A percentile compares a stretch with the other conserved stretches of the same genome.
Conservation (phyloP, 192 early-diverging fungal genomes). For the Umbelopsis isabellina region DNA sequence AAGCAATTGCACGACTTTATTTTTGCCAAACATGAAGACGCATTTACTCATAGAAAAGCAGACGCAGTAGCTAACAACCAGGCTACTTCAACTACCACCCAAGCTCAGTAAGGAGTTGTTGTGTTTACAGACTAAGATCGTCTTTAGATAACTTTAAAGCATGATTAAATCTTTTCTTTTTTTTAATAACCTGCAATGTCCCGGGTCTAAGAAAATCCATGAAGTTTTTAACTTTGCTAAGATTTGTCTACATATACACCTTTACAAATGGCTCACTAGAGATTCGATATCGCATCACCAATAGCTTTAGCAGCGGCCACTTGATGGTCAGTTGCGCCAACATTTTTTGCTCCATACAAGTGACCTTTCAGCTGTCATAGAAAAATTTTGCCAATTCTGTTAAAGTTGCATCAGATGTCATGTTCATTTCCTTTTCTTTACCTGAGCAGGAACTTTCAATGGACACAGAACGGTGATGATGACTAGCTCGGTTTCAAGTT, state of each 20-base stretch:
- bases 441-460: conserved; percentile 23
- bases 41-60: background rate
- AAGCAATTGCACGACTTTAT: conserved; percentile 6
- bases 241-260: background rate
- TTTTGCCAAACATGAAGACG: background rate
- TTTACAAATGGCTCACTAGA: background rate
- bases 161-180: conserved; percentile 9
- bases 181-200: background rate
- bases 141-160: conserved; percentile 11
- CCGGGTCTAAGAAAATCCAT: background rate
- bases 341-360: conserved; percentile 24
- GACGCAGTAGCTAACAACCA: background rate
- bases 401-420: background rate
- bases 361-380: conserved; percentile 25
- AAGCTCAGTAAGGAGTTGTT: background rate
- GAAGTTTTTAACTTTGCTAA: background rate
- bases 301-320: conserved; percentile 20
- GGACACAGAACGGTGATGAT: conserved; percentile 7
- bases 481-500: conserved; percentile 24
- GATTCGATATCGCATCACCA: background rate
- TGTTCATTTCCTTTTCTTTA: background rate
- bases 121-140: background rate
- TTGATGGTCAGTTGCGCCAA: conserved; percentile 26
- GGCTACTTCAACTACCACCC: background rate
- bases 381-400: background rate